Base-by-base conservation (phyloP, 495 filamentous ascomycete species). In the Lindgomyces ingoldianus region DNA sequence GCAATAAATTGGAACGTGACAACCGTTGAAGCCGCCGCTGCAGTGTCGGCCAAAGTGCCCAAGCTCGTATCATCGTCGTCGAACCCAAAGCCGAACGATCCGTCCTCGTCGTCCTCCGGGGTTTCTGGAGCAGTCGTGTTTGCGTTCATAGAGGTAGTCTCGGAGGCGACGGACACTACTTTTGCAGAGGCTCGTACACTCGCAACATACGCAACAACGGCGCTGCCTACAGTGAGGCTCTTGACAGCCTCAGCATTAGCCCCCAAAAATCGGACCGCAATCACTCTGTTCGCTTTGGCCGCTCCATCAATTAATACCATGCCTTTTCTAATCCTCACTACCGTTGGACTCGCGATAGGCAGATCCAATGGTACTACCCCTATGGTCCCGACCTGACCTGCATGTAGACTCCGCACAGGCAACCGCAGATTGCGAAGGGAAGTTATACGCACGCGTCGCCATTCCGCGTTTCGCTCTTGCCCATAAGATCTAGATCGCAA, bases 311-410 rank as follows among this genome's bases (percentile, higher is more conserved):
- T 81, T 10, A 96, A 73, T 4, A 96, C 85, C 87, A 94, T 92
- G 19, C 93, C 93, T 71, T 93, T 94, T 42, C 91, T 84, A 18
- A 94, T 80, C 30, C 84, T 81, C 44, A 80, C 76, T 0, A 76
- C 65, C 11, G 74, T 67, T 18, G 68, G 57, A 21, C 64, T 65
- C 1, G 72, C 62, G 44, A 82, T 75, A 1, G 72, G 69, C 25
- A 69, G 60, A 11, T 68, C 70, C 14, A 68, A 61, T 8, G 89
- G 84, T 19, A 89, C 83, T 60, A 97, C 78, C 1, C 93, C 93
- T 25, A 98, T 84, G 1, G 91, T 96, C 1, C 95, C 94, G 1
- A 94, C 93, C 79, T 97, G 91, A 52, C 90, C 94, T 14, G 85
- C 81, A 16, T 83, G 78, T 0, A 98, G 80, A 0, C 80, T 87